Evolutionary conservation across 2,329 filamentous ascomycete genomes (phyloP).

Genomic region (Amauroascus niger): DNA sequence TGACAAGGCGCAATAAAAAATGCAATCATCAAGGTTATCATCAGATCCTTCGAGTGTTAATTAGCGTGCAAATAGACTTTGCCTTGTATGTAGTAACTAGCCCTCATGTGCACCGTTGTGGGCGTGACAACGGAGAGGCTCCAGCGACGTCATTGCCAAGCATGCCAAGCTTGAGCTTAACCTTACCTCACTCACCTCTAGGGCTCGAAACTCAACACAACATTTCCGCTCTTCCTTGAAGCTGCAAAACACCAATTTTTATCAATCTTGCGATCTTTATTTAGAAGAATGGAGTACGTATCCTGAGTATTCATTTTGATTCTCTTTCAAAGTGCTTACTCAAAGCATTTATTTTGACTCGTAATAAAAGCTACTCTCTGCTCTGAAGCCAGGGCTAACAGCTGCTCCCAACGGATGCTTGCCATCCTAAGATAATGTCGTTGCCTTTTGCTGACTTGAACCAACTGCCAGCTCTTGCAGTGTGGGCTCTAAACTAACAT

Average conservation of each 20-base stretch:
- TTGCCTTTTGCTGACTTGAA: slow-evolving; percentile 1
- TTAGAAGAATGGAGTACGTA: too few relatives aligned
- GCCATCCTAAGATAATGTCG: slow-evolving; percentile 1
- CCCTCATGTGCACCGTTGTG: background rate
- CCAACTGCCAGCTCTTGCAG: slow-evolving; percentile 1
- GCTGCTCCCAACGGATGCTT: background rate
- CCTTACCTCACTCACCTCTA: background rate
- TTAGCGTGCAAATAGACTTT: background rate
- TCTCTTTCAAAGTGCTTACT: background rate
- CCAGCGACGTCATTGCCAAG: slow-evolving; percentile 6
- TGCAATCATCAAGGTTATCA: background rate
- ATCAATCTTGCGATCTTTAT: too few relatives aligned
- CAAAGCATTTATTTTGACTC: too few relatives aligned
- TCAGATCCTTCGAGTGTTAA: background rate
- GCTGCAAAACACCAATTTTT: too few relatives aligned
- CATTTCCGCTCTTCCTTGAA: background rate
- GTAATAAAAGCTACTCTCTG: background rate
- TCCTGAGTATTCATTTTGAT: too few relatives aligned
- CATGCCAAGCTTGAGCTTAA: slow-evolving; percentile 6
- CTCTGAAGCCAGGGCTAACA: background rate
- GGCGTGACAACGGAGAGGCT: background rate
- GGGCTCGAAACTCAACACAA: background rate
- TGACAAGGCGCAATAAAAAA: too few relatives aligned
- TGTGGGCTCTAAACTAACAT: background rate
- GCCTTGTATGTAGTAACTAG: background rate